Percentiles rank a stretch among this genome's conserved stretches.
phyloP scores from a whole-genome alignment of 2,329 filamentous ascomycete genomes.

The Beauveria australis region DNA sequence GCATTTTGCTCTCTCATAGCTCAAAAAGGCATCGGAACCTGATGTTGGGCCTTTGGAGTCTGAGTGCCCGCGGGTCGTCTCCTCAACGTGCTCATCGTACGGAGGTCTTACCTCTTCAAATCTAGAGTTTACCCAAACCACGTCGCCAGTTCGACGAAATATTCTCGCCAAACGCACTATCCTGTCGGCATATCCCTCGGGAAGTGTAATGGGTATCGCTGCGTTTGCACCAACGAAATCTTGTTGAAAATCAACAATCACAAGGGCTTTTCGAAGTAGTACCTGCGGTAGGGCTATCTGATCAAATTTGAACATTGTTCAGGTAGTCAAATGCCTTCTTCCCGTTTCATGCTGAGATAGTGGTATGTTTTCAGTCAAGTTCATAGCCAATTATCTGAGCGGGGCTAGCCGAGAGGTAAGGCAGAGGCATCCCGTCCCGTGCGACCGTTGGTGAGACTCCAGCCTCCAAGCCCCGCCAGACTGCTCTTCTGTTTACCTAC shows the following conservation, averaged over 20 bases:
- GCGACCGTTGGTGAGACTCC: constrained; percentile 2
- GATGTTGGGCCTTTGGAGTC: background rate
- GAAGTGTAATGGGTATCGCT: constrained; percentile 56
- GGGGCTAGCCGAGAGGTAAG: background rate
- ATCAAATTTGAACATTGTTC: constrained; percentile 48
- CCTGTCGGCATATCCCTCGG: constrained; percentile 57
- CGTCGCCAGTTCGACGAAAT: constrained; percentile 62
- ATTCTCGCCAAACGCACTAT: constrained; percentile 57
- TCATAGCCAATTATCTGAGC: background rate
- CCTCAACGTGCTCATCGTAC: background rate
- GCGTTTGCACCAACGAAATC: constrained; percentile 70
- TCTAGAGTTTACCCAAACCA: constrained; percentile 79
- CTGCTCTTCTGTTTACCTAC: background rate
- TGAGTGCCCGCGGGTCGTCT: background rate
- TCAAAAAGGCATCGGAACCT: constrained; percentile 40
- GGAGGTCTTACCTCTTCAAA: constrained; percentile 41
- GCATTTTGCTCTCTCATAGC: constrained; percentile 14
- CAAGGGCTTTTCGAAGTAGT: constrained; percentile 58
- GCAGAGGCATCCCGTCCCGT: background rate
- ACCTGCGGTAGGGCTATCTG: constrained; percentile 46
- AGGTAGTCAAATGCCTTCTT: background rate
- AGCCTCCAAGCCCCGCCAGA: background rate
- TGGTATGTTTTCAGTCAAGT: background rate
- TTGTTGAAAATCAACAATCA: constrained; percentile 83
- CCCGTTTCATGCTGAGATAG: background rate